Percentiles rank a stretch among this genome's conserved stretches.
Evolutionary conservation across 306 rosid genomes (phyloP).

Genomic region (Vigna angularis): DNA sequence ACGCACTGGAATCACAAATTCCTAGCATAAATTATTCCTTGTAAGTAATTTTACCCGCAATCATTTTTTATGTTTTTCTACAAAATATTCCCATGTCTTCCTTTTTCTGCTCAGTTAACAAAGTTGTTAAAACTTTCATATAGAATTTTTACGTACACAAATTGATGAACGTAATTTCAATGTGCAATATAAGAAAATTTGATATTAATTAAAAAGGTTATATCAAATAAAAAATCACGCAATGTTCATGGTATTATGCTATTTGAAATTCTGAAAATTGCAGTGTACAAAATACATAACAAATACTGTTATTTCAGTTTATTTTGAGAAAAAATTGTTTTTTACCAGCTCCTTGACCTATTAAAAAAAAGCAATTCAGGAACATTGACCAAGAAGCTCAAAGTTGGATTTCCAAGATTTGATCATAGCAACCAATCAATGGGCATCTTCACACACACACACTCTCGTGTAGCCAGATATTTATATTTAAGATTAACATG

Average conservation of each 20-base stretch:
- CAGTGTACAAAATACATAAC: too few relatives aligned
- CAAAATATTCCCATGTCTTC: background rate
- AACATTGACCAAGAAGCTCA: background rate
- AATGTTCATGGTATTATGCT: background rate
- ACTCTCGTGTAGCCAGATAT: background rate
- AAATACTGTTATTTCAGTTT: background rate
- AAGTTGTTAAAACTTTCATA: background rate
- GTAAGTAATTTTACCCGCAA: background rate
- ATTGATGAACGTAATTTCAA: background rate
- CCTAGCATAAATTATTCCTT: background rate
- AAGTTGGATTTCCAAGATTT: background rate
- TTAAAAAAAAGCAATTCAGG: background rate
- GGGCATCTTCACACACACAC: background rate
- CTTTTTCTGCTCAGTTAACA: background rate
- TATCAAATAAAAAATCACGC: background rate
- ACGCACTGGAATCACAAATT: conserved; percentile 7
- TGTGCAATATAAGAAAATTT: background rate
- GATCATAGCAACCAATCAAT: background rate
- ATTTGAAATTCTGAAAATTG: conserved; percentile 15
- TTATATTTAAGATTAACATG: background rate
- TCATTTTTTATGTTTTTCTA: background rate
- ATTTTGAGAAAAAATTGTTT: background rate
- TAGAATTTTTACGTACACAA: background rate
- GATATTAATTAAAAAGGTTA: background rate
- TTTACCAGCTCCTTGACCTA: background rate